Percentiles rank a stretch among this genome's conserved stretches.
Evolutionary conservation across 2,329 filamentous ascomycete genomes (phyloP).

Genomic region (Sporothrix inflata): DNA sequence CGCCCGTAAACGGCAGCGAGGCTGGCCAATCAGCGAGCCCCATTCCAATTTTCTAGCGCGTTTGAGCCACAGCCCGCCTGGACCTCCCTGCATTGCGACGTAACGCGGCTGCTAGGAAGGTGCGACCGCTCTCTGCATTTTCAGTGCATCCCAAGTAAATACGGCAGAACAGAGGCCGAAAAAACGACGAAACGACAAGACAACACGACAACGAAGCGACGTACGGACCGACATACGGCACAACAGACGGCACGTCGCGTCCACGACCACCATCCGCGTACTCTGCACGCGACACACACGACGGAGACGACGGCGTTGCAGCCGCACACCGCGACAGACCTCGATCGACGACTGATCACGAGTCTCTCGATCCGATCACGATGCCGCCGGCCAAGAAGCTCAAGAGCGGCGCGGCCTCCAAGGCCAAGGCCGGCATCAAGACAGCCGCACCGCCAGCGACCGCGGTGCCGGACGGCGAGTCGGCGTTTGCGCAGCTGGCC

Average conservation of each 20-base stretch:
- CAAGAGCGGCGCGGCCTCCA: constrained; percentile 54
- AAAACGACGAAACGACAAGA: not conserved
- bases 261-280: not conserved
- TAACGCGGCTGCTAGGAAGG: constrained; percentile 20
- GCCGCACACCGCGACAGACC: not conserved
- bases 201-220: not conserved
- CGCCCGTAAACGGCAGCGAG: constrained; percentile 23
- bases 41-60: not conserved
- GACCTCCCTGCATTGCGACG: constrained; percentile 18
- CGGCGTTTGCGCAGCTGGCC: constrained; percentile 74
- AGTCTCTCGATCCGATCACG: constrained; percentile 28
- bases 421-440: constrained; percentile 44
- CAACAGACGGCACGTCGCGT: not conserved
- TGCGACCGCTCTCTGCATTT: not conserved
- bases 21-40: constrained; percentile 29
- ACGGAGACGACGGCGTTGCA: not conserved
- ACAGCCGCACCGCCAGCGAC: constrained; percentile 62
- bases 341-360: not conserved
- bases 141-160: constrained; percentile 12
- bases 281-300: not conserved
- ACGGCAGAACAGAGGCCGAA: not conserved
- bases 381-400: constrained; percentile 66
- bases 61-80: constrained; percentile 27
- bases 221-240: not conserved
- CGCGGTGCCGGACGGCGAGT: constrained; percentile 71